Base-by-base conservation (phyloP, 176 grass and related monocot species). In the Avena insularis region DNA sequence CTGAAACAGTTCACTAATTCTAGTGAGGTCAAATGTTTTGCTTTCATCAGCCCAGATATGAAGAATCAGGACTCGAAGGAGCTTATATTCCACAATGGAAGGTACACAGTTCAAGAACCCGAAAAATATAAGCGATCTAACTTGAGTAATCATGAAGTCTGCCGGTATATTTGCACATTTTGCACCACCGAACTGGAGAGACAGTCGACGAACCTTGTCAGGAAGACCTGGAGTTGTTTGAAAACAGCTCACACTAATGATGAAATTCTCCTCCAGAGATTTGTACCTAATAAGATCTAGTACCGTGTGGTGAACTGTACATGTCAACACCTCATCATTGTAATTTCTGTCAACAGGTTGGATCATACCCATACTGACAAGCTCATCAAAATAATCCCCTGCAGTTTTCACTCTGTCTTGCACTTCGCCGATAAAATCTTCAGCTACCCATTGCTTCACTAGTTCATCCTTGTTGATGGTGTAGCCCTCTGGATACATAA, bases 191-290 rank as follows among this genome's bases (percentile, higher is more conserved):
- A 64, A 85, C 11, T 85, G 56, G 23, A 85, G 1, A 3, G 83
- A 63, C 11, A 85, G 12, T 77, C 71, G 45, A 23, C 25, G 71
- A 15, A 77, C 20, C 83, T 85, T 85, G 6, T 85, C 71, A 16
- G 17, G 19, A 2, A 65, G 46, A 1, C 0, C 29, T 38, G 31
- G 0, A 51, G 12, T 53, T 11, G 83, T 23, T 8, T 76, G 58
- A 77, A 31, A 65, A 53, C 4, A 43, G 9, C 17, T 45, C 68
- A 71, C 16, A 5, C 0, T n/a, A 2, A 71, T 77, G 48, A 65
- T 77, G 12, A 85, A 77, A 77, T 85, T 85, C 7, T 85, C 71
- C n/a, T 85, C 57, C 4, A 77, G 5, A 0, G 71, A 85, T n/a
- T 78, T 78, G 17, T 5, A 16, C 27, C 56, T 14, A 38, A 85